Conservation (phyloP, 805 yeast genomes). For the Ogataea siamensis region DNA sequence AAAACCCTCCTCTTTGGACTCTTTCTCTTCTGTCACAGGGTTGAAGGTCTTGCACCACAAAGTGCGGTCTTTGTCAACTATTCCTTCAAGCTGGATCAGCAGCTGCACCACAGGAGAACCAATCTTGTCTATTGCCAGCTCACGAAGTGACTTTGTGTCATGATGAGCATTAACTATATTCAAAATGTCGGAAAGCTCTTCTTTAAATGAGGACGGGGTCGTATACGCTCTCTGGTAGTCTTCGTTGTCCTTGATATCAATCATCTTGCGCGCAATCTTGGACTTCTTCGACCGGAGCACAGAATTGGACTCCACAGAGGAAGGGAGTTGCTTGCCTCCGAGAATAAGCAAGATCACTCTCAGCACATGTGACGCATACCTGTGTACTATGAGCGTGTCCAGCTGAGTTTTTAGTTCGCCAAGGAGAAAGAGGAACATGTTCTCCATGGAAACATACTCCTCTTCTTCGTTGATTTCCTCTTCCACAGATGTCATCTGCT, state of each 20-base stretch:
- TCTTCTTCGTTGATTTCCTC: slow-evolving; percentile 37
- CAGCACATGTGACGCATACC: slow-evolving; percentile 85
- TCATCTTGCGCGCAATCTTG: slow-evolving; percentile 89
- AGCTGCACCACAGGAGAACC: slow-evolving; percentile 89
- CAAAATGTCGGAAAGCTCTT: slow-evolving; percentile 52
- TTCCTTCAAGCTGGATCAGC: slow-evolving; percentile 75
- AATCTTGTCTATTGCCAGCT: slow-evolving; percentile 69
- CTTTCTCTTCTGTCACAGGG: slow-evolving; percentile 46
- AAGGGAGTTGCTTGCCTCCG: slow-evolving; percentile 76
- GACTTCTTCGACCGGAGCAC: slow-evolving; percentile 79
- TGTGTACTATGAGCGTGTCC: slow-evolving; percentile 61
- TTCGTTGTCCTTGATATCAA: slow-evolving; percentile 76
- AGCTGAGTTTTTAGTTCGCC: slow-evolving; percentile 64
- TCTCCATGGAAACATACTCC: slow-evolving; percentile 58
- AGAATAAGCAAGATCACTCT: slow-evolving; percentile 68
- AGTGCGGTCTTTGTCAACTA: slow-evolving; percentile 69
- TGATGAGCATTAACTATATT: slow-evolving; percentile 38
- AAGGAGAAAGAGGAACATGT: slow-evolving; percentile 59
- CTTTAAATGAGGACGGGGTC: slow-evolving; percentile 67
- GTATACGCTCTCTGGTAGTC: slow-evolving; percentile 66
- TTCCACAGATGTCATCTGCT: slow-evolving; percentile 50
- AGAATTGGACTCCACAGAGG: slow-evolving; percentile 65
- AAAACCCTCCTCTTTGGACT: slow-evolving; percentile 69
- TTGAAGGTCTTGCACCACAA: slow-evolving; percentile 66
- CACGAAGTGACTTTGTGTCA: slow-evolving; percentile 54